Evolutionary conservation across 73 alveolate genomes (phyloP), one percentile per base, ranked within the genome.

Genomic region (Diophrys appendiculata): DNA sequence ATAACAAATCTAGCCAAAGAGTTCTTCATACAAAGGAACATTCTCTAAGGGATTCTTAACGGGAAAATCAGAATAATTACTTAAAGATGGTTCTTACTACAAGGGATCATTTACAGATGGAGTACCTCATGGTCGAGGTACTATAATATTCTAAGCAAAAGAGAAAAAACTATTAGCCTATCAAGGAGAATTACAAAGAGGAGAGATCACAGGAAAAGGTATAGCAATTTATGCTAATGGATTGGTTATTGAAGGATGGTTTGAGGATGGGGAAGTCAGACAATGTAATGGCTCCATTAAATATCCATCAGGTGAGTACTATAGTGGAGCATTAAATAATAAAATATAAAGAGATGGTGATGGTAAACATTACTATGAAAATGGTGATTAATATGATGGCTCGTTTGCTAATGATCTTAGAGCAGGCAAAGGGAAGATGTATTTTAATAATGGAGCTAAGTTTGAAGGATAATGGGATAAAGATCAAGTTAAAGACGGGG

Each of bases 391-490:
- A 2, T 60, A 11, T 23, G 5, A 60, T 13, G 71, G 71, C 11
- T 23, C 18, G 2, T 60, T 27, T 27, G 71, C 11, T 11, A 13
- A 22, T 13, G 65, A 22, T 52, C 11, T 13, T 13, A 11, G 65
- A 52, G 24, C 11, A 52, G 65, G 65, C 22, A 22, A 22, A 52
- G 65, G 65, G 65, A 52, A 13, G 22, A 13, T 52, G 65, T 13
- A 13, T 11, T 13, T 52, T 11, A 52, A 52, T 11, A 22, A 52
- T 52, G 65, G 65, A 52, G 11, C 65, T 52, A 22, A 52, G 65
- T 52, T 13, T 52, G 22, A 60, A 60, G 71, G 71, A 3, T 27
- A 60, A 23, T 60, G 71, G 71, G 71, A 27, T 60, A 3, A 60
- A 23, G 71, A 23, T 3, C 28, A 60, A 2, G 71, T 60, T 3